Conservation (phyloP, 2,329 filamentous ascomycete genomes). For the Periconia macrospinosa region DNA sequence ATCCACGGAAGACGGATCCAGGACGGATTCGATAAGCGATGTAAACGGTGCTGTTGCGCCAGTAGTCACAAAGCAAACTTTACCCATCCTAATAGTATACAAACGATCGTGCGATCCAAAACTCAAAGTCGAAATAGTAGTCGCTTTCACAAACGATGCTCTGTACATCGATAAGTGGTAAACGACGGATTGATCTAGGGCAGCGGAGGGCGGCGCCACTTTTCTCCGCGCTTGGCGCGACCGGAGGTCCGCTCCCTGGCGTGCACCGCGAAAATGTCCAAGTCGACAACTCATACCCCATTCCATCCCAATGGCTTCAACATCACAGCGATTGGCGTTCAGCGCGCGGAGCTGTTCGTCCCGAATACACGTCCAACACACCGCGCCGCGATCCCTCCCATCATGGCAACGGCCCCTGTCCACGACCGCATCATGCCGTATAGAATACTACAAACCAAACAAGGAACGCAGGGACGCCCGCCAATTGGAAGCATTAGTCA, state of each 20-base stretch:
- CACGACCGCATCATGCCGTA: slow-evolving; percentile 23
- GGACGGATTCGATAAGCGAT: slow-evolving; percentile 66
- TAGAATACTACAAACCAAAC: slow-evolving; percentile 12
- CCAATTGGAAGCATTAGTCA: slow-evolving; percentile 24
- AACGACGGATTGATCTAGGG: slow-evolving; percentile 9
- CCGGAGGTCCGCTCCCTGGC: slow-evolving; percentile 14
- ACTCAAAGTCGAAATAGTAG: slow-evolving; percentile 10
- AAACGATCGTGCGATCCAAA: slow-evolving; percentile 4
- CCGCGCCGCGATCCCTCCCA: slow-evolving; percentile 14
- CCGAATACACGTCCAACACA: slow-evolving; percentile 20
- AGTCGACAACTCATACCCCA: slow-evolving; percentile 17
- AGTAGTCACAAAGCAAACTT: slow-evolving; percentile 80
- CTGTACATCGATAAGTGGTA: neutral
- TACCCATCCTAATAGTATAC: slow-evolving; percentile 16
- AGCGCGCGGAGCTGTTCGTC: slow-evolving; percentile 31
- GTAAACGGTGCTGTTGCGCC: slow-evolving; percentile 88
- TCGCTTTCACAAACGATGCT: neutral
- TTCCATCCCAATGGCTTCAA: slow-evolving; percentile 36
- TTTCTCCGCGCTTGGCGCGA: slow-evolving; percentile 28
- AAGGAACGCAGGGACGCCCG: slow-evolving; percentile 14
- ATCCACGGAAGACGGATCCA: slow-evolving; percentile 64
- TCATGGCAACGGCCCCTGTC: slow-evolving; percentile 41
- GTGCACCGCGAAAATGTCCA: slow-evolving; percentile 32
- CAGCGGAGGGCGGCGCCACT: slow-evolving; percentile 20
- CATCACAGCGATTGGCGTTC: slow-evolving; percentile 36